Evolutionary conservation across 2,329 filamentous ascomycete genomes (phyloP), one percentile per base, ranked within the genome.

Genomic region (Stagonosporopsis rhizophila): DNA sequence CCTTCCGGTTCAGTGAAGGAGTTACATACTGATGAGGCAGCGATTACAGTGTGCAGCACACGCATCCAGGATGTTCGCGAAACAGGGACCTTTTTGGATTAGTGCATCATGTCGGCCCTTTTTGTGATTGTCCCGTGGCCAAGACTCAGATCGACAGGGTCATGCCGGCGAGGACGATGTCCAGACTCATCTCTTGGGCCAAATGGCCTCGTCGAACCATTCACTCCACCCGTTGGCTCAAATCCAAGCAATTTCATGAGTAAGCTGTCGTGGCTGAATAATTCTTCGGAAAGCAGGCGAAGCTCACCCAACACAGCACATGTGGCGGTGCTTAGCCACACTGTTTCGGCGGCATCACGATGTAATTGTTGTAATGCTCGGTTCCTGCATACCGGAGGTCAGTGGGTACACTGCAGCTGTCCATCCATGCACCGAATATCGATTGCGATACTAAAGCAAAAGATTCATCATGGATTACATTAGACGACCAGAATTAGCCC

Each of bases 151-250:
- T 51, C 49, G 52, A 61, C 66, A 61, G 68, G 64, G 60, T 52
- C 46, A 67, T 63, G 65, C 66, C 57, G 34, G 62, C 45, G 47
- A 47, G 48, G n/a, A 42, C 49, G 39, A 25, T 44, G 58, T 65
- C 70, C 61, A 65, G 70, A 50, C 64, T 63, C 42, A 52, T 15
- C 40, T 52, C 44, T 51, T 58, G 12, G 34, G 51, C 38, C 40
- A 40, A 67, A 65, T 68, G 66, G 69, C 68, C 47, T 67, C 70
- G 66, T 64, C 59, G 49, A 47, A 56, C 51, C 47, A 57, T 60
- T 63, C 50, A 20, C 51, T 40, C 32, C 44, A 48, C n/a, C 58
- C 23, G 42, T 58, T 41, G 60, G 58, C 62, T 64, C 55, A 35
- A 52, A 56, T 56, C 52, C 54, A 42, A 56, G 37, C 32, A 41